These are phyloP conservation scores for Dryas octopetala DNA, from an alignment of 306 rosid species.

Conservation along the genomic window DNA sequence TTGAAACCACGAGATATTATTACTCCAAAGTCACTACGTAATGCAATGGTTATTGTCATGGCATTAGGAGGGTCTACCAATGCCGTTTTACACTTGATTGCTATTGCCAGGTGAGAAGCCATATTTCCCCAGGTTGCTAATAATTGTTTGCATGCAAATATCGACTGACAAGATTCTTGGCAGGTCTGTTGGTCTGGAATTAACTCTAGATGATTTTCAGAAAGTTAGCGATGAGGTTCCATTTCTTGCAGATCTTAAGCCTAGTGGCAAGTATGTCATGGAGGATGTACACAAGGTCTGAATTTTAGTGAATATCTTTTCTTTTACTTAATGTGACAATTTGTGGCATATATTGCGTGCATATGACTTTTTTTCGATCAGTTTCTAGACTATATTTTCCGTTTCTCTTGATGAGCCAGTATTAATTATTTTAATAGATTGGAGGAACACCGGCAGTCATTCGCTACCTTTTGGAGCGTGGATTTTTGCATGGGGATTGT, in stretches of 20 bases:
- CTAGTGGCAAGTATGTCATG: constrained; percentile 96
- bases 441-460: constrained; percentile 96
- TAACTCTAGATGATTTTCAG: constrained; percentile 94
- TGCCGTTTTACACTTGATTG: constrained; percentile 91
- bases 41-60: constrained; percentile 95
- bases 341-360: not conserved
- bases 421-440: constrained; percentile 47
- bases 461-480: constrained; percentile 77
- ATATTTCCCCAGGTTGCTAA: constrained; percentile 16
- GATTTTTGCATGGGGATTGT: constrained; percentile 79
- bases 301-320: constrained; percentile 4
- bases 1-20: constrained; percentile 93
- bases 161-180: constrained; percentile 42
- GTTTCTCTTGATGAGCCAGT: constrained; percentile 9
- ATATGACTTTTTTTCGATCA: not conserved
- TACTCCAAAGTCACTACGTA: constrained; percentile 69
- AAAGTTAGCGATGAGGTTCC: constrained; percentile 88
- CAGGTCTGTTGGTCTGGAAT: constrained; percentile 86
- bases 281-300: constrained; percentile 92
- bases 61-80: constrained; percentile 98
- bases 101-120: constrained; percentile 81
- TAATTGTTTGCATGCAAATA: constrained; percentile 7
- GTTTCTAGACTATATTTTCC: too few relatives aligned
- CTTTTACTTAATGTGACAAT: not conserved
- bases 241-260: constrained; percentile 91